Conservation (phyloP, 441 rosid species). For the Manihot esculenta region DNA sequence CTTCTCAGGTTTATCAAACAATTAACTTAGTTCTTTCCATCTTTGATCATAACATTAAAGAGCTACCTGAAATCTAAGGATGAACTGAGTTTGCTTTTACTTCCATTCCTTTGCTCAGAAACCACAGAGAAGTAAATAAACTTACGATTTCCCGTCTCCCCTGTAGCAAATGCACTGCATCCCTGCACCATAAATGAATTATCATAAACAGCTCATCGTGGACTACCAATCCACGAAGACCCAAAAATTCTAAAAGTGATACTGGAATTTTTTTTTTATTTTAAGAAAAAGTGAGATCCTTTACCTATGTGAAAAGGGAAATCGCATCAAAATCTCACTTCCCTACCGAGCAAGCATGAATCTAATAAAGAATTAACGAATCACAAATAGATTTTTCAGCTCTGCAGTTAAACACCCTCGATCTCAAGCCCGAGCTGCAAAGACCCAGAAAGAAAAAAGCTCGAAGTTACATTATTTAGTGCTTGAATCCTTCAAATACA, state of each 20-base stretch:
- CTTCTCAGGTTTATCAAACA: not conserved
- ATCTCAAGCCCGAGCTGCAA: conserved; percentile 6
- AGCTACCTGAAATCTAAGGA: no score
- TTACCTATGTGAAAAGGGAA: not conserved
- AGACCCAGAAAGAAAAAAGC: conserved; percentile 4
- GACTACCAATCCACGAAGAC: not conserved
- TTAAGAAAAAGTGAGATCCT: not conserved
- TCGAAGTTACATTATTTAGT: not conserved
- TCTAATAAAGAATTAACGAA: not conserved
- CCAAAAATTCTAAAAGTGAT: not conserved
- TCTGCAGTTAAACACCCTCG: not conserved
- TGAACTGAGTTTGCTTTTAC: not conserved
- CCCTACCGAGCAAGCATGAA: not conserved
- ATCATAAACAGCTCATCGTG: not conserved
- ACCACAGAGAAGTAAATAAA: not conserved
- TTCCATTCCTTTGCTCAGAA: conserved; percentile 9
- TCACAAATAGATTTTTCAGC: not conserved
- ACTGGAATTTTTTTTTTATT: not conserved
- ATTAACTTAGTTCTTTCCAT: not conserved
- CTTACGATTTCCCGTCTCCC: not conserved
- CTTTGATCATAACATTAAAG: not conserved
- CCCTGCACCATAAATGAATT: conserved; percentile 2
- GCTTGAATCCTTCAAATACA: conserved; percentile 4
- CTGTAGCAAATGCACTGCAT: not conserved
- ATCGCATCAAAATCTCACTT: not conserved